Percentiles rank a stretch among this genome's conserved stretches.
These are phyloP conservation scores for Psilocybe subaeruginosa DNA, from an alignment of 768 basidiomycete species.

Conservation along the genomic window DNA sequence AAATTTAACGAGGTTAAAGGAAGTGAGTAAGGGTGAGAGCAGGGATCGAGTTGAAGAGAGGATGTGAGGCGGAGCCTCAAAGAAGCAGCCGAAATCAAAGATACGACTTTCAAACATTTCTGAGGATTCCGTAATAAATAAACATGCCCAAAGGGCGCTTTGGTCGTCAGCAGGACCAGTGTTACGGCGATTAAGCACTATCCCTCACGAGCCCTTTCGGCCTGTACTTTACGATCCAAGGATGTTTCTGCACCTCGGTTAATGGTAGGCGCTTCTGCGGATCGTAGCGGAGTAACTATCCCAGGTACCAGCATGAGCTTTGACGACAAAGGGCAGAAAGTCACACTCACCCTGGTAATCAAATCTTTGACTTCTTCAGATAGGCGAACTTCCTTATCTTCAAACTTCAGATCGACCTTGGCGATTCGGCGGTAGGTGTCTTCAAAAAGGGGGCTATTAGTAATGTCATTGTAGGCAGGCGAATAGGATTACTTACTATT, in stretches of 20 bases:
- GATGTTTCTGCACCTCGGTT: constrained; percentile 74
- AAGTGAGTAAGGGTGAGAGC: background rate
- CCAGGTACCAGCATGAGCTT: background rate
- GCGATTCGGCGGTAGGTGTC: constrained; percentile 92
- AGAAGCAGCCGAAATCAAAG: background rate
- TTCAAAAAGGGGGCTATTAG: constrained; percentile 26
- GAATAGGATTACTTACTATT: constrained; percentile 52
- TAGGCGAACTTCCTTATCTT: constrained; percentile 45
- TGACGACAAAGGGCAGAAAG: constrained; percentile 7
- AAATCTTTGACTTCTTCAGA: constrained; percentile 71
- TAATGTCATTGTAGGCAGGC: background rate
- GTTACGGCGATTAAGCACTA: constrained; percentile 14
- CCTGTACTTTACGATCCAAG: constrained; percentile 81
- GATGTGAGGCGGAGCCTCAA: background rate
- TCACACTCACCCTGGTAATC: constrained; percentile 52
- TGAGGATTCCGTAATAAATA: no score
- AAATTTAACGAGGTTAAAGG: background rate
- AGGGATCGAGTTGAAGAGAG: background rate
- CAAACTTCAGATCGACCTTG: constrained; percentile 76
- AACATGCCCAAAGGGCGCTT: background rate
- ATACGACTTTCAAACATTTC: no score
- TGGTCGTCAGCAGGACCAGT: background rate
- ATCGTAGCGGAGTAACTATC: constrained; percentile 82
- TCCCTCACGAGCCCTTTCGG: constrained; percentile 39
- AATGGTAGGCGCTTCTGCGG: constrained; percentile 79